These are phyloP conservation scores for Trichoderma virens DNA, from an alignment of 495 filamentous ascomycete species.

Conservation along the genomic window DNA sequence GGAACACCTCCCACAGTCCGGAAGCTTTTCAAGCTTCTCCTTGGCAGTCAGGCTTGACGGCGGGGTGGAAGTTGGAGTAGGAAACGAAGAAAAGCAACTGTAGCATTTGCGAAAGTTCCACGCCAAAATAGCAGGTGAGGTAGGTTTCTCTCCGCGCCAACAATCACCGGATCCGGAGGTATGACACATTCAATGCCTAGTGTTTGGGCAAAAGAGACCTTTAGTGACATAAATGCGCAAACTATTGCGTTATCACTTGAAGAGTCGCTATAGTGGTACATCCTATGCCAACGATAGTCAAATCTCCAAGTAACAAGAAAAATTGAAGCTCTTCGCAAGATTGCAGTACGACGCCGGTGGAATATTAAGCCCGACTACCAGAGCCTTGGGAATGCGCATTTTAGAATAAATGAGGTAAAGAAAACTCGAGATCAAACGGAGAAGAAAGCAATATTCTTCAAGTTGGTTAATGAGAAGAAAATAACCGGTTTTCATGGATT, in stretches of 20 bases:
- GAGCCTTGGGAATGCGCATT: no score
- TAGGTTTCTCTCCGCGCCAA: neutral
- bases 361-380: no score
- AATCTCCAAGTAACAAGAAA: neutral
- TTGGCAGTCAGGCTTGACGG: neutral
- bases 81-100: neutral
- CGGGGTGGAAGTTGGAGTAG: neutral
- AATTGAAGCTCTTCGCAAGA: neutral
- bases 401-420: no score
- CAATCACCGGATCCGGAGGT: no score
- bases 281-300: neutral
- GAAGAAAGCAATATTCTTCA: no score
- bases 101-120: neutral
- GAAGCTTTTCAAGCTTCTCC: neutral
- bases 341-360: neutral
- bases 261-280: neutral
- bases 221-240: neutral
- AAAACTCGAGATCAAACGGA: no score
- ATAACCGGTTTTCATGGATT: no score
- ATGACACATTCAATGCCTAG: no score
- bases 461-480: no score
- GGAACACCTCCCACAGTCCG: neutral
- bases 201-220: no score
- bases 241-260: neutral
- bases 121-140: neutral